These are phyloP conservation scores for Chalciporus sp. DNA, from an alignment of 1,284 basidiomycete species.

Conservation along the genomic window DNA sequence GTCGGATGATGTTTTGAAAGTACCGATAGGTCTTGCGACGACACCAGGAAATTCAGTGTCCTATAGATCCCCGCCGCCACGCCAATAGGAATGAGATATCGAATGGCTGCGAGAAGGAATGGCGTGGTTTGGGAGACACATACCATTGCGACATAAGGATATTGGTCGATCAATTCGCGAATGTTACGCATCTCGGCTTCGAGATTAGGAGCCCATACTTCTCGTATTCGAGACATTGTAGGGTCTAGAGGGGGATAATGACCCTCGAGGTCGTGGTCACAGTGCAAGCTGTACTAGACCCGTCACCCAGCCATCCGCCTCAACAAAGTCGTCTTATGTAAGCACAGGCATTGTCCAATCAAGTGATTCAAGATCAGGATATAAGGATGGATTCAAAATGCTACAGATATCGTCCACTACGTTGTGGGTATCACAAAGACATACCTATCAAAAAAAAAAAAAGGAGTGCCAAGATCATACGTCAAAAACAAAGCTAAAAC, in stretches of 20 bases:
- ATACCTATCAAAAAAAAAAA: slow-evolving; percentile 12
- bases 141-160: slow-evolving; percentile 96
- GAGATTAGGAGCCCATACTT: slow-evolving; percentile 95
- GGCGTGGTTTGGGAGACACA: slow-evolving; percentile 26
- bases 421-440: slow-evolving; percentile 15
- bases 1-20: slow-evolving; percentile 95
- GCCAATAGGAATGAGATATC: not conserved
- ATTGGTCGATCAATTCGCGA: slow-evolving; percentile 84
- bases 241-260: slow-evolving; percentile 4
- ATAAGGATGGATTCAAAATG: not conserved
- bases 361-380: no score
- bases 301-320: slow-evolving; percentile 20
- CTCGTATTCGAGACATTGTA: slow-evolving; percentile 74
- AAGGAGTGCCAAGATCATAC: slow-evolving; percentile 14
- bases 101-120: slow-evolving; percentile 5
- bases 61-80: slow-evolving; percentile 44
- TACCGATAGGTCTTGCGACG: slow-evolving; percentile 95
- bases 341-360: slow-evolving; percentile 20
- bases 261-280: slow-evolving; percentile 21
- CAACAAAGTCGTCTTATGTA: slow-evolving; percentile 29
- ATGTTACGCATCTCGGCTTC: slow-evolving; percentile 91
- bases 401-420: not conserved
- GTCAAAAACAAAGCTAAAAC: slow-evolving; percentile 22
- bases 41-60: slow-evolving; percentile 99
- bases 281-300: slow-evolving; percentile 9